Evolutionary conservation across 306 rosid genomes (phyloP), one percentile per base, ranked within the genome.

Genomic region (Acmispon strigosus): DNA sequence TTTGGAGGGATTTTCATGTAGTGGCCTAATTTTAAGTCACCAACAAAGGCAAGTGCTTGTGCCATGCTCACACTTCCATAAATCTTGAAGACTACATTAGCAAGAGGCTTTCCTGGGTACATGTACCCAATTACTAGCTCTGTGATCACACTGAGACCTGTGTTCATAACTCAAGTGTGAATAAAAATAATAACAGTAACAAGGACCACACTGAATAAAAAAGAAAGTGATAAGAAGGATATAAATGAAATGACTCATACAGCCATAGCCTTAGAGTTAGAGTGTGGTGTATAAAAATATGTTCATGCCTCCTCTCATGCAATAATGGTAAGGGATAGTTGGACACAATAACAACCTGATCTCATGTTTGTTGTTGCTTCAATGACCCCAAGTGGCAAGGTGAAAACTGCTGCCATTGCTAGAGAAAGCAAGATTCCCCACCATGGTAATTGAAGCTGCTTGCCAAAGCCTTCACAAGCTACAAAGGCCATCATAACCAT

Each of bases 371-470:
- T 92, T 43, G 96, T 92, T 57, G 98, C 98, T 77, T 86, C 86
- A 66, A 88, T 85, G 15, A 92, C 80, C n/a, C 96, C 92, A 48
- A 89, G 41, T 14, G 98, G 98, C 49, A 90, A 80, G 41, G 96
- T 90, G 88, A 88, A 89, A 36, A 69, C 4, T 1, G 88, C 43
- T 41, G 96, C 96, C 67, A 90, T 76, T 16, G 29, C 52, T 22
- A 84, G 80, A 8, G 96, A 86, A 14, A 92, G 37, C 16, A 92
- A 4, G 37, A 92, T 41, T 60, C 98, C 96, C 98, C 96, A 92
- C 86, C 89, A 92, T 37, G 98, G 96, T 20, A 92, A 77, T 34
- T 92, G 98, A 39, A 94, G 96, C 60, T 94, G 96, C 50, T 79
- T 57, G 44, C 73, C 89, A 19, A 89, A 92, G 37, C 96, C 91